These are phyloP conservation scores for Magnusiomyces suaveolens DNA, from an alignment of 1,139 yeast species.

Conservation along the genomic window DNA sequence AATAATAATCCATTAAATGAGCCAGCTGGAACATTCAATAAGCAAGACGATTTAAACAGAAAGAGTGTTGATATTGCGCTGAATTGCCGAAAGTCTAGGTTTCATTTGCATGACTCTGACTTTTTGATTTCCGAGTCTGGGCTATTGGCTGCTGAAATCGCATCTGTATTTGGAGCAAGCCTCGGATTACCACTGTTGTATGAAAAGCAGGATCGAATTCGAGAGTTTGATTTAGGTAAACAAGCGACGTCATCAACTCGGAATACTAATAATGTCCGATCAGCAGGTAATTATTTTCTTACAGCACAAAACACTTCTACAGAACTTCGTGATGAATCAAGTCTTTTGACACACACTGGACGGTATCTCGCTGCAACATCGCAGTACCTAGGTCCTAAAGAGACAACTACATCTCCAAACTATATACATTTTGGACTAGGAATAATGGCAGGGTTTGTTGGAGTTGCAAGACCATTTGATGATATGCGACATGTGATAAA, in stretches of 20 bases:
- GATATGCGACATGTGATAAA: conserved; percentile 16
- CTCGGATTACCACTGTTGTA: conserved; percentile 11
- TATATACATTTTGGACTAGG: conserved; percentile 21
- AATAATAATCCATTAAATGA: neutral
- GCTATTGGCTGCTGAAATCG: conserved; percentile 14
- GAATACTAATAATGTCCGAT: conserved; percentile 1
- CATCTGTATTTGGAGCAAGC: conserved; percentile 14
- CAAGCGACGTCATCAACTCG: neutral
- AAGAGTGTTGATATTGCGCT: neutral
- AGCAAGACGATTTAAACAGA: neutral
- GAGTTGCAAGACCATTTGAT: conserved; percentile 22
- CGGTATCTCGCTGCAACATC: conserved; percentile 7
- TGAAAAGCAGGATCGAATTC: conserved; percentile 9
- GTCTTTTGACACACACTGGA: conserved; percentile 9
- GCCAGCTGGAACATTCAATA: neutral
- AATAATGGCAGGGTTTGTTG: conserved; percentile 19
- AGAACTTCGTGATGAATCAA: conserved; percentile 6
- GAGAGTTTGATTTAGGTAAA: conserved; percentile 5
- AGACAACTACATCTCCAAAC: conserved; percentile 1
- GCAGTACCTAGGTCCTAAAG: conserved; percentile 4
- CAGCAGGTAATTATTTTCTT: neutral
- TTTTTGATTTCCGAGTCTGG: conserved; percentile 10
- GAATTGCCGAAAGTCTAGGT: neutral
- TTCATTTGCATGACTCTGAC: neutral
- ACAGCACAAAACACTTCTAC: neutral